These are phyloP conservation scores for Yarrowia sp. DNA, from an alignment of 805 yeast species.

Conservation along the genomic window DNA sequence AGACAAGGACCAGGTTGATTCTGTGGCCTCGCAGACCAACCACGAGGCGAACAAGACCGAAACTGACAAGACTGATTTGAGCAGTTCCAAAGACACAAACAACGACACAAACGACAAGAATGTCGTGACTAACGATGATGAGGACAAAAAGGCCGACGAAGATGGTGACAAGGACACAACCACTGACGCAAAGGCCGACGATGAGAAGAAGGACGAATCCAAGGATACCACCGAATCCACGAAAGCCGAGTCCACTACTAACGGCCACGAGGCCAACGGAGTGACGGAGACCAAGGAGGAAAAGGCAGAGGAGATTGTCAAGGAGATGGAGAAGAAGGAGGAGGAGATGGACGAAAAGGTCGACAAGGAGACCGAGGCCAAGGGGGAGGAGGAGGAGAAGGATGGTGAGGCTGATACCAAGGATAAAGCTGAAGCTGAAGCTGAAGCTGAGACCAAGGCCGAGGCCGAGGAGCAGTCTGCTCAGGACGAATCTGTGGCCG, in stretches of 20 bases:
- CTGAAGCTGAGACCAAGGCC: not conserved
- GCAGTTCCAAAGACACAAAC: not conserved
- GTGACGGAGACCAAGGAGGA: no score
- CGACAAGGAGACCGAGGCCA: not conserved
- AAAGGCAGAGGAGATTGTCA: not conserved
- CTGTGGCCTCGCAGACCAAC: slow-evolving; percentile 6
- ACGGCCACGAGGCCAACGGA: not conserved
- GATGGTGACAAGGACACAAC: no score
- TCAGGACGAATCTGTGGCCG: not conserved
- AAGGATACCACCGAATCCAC: no score
- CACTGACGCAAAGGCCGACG: no score
- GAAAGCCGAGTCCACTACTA: no score
- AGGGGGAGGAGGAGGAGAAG: not conserved
- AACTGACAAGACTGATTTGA: not conserved
- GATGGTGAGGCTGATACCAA: not conserved
- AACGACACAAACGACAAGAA: not conserved
- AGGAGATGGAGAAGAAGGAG: slow-evolving; percentile 2
- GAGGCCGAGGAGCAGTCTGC: not conserved
- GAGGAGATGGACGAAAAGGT: slow-evolving; percentile 11
- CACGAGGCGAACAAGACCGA: not conserved
- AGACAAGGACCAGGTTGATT: slow-evolving; percentile 21
- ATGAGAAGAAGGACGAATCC: no score
- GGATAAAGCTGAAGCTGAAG: not conserved
- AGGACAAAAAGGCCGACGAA: no score
- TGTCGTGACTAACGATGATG: no score